Percentiles rank a stretch among this genome's conserved stretches.
Conservation (phyloP, 805 yeast species). For the Zygosaccharomyces bisporus region DNA sequence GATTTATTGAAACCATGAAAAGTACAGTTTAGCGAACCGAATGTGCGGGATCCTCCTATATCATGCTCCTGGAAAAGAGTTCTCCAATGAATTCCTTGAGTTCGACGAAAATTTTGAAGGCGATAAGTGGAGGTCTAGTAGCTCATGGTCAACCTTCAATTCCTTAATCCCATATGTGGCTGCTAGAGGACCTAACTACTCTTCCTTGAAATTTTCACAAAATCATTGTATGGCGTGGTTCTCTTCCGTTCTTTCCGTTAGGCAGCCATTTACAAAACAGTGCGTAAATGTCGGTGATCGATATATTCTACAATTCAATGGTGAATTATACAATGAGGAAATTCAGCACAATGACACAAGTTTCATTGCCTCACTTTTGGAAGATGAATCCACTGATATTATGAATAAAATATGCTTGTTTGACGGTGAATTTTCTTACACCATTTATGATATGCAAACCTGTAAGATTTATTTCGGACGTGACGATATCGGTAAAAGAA, state of each 20-base stretch:
- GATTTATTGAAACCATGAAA: background rate
- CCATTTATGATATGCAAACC: constrained; percentile 42
- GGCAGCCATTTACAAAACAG: constrained; percentile 76
- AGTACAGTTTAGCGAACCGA: background rate
- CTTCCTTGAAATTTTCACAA: constrained; percentile 27
- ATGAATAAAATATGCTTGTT: constrained; percentile 41
- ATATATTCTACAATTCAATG: constrained; percentile 73
- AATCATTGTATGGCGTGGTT: constrained; percentile 35
- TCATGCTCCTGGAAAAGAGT: constrained; percentile 15
- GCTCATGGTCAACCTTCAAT: constrained; percentile 27
- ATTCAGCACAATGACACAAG: constrained; percentile 61
- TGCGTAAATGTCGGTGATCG: constrained; percentile 46
- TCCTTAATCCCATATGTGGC: constrained; percentile 44
- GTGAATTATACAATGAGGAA: constrained; percentile 73
- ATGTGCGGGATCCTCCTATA: constrained; percentile 60
- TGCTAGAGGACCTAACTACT: constrained; percentile 64
- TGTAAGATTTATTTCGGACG: constrained; percentile 68
- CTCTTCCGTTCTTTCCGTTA: constrained; percentile 74
- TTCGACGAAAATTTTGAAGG: constrained; percentile 15
- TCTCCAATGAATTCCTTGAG: constrained; percentile 14
- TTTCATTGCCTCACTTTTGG: constrained; percentile 44
- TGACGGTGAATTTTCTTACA: constrained; percentile 82
- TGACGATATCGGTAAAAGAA: constrained; percentile 77
- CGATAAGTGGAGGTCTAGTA: constrained; percentile 2
- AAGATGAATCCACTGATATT: constrained; percentile 36